Conservation (phyloP, 805 yeast genomes). For the Suhomyces xylopsoci region DNA sequence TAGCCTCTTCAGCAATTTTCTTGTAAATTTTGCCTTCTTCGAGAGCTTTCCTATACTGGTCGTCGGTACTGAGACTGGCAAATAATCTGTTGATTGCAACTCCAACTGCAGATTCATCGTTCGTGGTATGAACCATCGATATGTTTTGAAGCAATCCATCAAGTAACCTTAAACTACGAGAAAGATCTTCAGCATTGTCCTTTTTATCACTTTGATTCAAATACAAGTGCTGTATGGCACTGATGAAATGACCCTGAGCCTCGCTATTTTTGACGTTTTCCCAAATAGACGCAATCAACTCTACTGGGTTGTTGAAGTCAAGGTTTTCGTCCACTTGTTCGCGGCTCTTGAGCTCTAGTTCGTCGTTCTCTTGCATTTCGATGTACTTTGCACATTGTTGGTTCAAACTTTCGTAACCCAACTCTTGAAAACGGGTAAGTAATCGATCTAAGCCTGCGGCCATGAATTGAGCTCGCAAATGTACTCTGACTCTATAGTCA, state of each 20-base stretch:
- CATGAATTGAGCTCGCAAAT: conserved; percentile 49
- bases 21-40: conserved; percentile 19
- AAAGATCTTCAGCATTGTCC: conserved; percentile 41
- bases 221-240: conserved; percentile 65
- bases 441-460: conserved; percentile 24
- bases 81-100: conserved; percentile 72
- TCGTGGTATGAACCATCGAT: conserved; percentile 49
- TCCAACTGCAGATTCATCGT: conserved; percentile 54
- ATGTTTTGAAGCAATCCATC: conserved; percentile 65
- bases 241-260: conserved; percentile 55
- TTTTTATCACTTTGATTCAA: conserved; percentile 52
- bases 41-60: conserved; percentile 70
- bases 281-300: conserved; percentile 60
- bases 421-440: conserved; percentile 19
- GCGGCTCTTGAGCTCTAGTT: conserved; percentile 38
- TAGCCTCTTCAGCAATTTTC: conserved; percentile 26
- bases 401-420: conserved; percentile 56
- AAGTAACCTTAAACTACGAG: conserved; percentile 57
- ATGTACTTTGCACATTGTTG: conserved; percentile 64
- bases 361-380: conserved; percentile 56
- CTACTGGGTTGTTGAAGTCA: conserved; percentile 70
- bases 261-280: conserved; percentile 53
- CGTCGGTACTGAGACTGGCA: conserved; percentile 78
- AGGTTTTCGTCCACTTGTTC: conserved; percentile 40
- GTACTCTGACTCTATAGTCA: conserved; percentile 47